Evolutionary conservation across 805 yeast genomes (phyloP), one percentile per base, ranked within the genome.

Genomic region (Komagataella populi): DNA sequence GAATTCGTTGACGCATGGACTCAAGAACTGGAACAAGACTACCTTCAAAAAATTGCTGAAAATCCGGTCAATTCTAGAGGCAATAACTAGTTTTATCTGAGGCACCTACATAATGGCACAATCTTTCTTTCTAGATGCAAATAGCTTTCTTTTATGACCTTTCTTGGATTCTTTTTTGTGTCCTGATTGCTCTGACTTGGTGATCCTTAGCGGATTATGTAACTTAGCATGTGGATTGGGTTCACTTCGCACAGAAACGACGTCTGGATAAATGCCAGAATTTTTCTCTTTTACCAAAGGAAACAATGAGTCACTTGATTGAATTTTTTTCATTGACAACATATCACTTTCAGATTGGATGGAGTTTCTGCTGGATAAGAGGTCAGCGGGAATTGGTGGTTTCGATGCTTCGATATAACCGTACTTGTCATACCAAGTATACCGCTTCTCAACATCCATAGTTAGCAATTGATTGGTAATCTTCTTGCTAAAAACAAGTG

Each of bases 1-100:
- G 81, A 77, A 51, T 78, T 78, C 56, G 83, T 83, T 24, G 90
- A 82, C 44, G 87, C 87, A 2, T 84, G 89, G 82, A 84, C 91
- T 0, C 87, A 83, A 60, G 81, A 83, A 77, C 76, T 84, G 46
- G 91, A 84, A 60, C 82, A 80, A 56, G 87, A 81, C 54, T 74
- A 78, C 52, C 50, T 74, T 48, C 63, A 62, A 48, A 66, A 65
- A 47, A 63, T 60, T 48, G 10, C 39, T 10, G 39, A 30, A 5
- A 10, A 30, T 30, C 39, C 39, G 39, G 39, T 12, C 30, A 36
- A 24, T 23, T 46, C 39, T 14, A 22, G 17, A 6, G 48, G n/a
- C 39, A 12, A 46, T 17, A 23, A 10, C 16, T 46, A 48, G 18
- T 47, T 22, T n/a, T 1, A 16, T 7, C 8, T 16, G 48, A 23